Percentiles rank a stretch among this genome's conserved stretches.
Conservation (phyloP, 1,284 basidiomycete species). For the Ganoderma lucidum region DNA sequence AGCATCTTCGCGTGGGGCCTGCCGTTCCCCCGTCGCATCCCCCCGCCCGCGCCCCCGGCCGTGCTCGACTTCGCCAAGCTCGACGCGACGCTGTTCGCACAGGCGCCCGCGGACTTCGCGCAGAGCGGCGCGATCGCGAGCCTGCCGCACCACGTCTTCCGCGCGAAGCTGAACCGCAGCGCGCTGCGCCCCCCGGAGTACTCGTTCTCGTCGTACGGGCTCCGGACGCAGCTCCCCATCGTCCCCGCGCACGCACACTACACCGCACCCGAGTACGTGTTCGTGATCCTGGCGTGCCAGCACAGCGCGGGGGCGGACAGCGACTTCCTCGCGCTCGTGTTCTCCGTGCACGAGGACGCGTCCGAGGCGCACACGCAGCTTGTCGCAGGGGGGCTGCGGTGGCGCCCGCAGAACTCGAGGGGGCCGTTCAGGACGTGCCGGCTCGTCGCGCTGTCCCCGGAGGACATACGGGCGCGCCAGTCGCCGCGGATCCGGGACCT, state of each 20-base stretch:
- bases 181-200: background rate
- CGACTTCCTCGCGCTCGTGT: background rate
- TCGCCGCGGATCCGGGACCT: conserved; percentile 2
- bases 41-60: background rate
- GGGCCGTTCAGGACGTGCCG: conserved; percentile 3
- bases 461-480: background rate
- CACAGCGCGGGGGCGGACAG: background rate
- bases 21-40: background rate
- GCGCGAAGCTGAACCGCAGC: background rate
- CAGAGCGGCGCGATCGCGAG: background rate
- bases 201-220: background rate
- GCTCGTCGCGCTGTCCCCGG: background rate
- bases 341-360: background rate
- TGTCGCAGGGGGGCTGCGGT: background rate
- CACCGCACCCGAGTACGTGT: background rate
- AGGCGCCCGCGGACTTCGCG: background rate
- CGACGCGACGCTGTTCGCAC: conserved; percentile 4
- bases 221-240: background rate
- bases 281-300: conserved; percentile 1
- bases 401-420: background rate
- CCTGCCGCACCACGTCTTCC: background rate
- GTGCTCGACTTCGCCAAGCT: conserved; percentile 1
- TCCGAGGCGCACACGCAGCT: conserved; percentile 4
- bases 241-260: conserved; percentile 5
- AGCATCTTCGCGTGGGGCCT: conserved; percentile 20